Base-by-base conservation (phyloP, 768 basidiomycete species). In the Lactarius sp. region DNA sequence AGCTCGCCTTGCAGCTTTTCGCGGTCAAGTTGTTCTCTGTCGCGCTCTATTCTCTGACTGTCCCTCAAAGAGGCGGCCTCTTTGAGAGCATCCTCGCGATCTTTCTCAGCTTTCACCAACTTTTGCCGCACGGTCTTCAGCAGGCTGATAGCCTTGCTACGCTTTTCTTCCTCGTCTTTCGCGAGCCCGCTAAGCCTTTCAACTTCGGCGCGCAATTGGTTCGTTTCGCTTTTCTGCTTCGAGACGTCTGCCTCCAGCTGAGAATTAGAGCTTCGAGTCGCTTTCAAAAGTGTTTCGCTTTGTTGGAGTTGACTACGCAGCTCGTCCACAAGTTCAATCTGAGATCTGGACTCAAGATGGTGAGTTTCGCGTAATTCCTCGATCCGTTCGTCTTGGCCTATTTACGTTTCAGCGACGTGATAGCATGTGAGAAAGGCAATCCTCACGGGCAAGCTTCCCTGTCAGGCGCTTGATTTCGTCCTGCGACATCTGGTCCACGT, bases 141-240 rank as follows among this genome's bases (percentile, higher is more conserved):
- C 33, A 98, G 76, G 56, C 86, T 88, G 67, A 98, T 89, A 0
- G 95, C 95, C 71, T 98, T 99, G 20, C 86, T 84, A 13, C 96
- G 85, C 75, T 99, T 98, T 75, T 99, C 97, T 73, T 98, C 97
- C 72, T 98, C 97, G 65, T 98, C 95, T 73, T 92, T 97, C 6
- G 85, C 87, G 10, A 78, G 60, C 20, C 77, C 77, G 66, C 85
- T 86, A 3, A 81, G 75, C 51, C 81, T 82, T 52, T 85, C 81
- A 1, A 87, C 73, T 61, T 97, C 91, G 18, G 78, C 73, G 52
- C 80, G 79, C n/a, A 94, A 76, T 18, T 78, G 80, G 2, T 81
- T 80, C 0, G 87, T 74, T 46, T 90, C 85, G 0, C 75, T 74
- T 57, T 82, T 80, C 47, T 80, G 83, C 59, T 80, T 83, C 1